Conservation (phyloP, 805 yeast species). For the Kockiozyma suomiensis region DNA sequence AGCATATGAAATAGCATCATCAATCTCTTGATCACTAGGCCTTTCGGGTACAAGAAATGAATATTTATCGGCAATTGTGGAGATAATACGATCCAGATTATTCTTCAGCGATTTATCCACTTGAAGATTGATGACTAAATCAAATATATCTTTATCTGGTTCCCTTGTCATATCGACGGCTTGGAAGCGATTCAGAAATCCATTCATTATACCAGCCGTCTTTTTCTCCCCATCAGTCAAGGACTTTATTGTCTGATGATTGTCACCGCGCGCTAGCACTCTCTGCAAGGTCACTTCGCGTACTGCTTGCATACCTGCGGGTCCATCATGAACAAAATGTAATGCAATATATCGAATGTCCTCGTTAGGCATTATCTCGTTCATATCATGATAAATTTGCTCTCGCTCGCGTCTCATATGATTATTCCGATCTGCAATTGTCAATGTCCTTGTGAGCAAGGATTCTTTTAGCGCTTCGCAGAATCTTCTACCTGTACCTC, state of each 20-base stretch:
- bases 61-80: constrained; percentile 46
- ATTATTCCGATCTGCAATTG: constrained; percentile 82
- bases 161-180: constrained; percentile 49
- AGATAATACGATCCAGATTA: constrained; percentile 53
- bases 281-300: constrained; percentile 56
- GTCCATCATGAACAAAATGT: constrained; percentile 56
- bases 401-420: constrained; percentile 69
- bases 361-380: constrained; percentile 43
- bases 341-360: constrained; percentile 64
- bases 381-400: constrained; percentile 61
- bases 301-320: constrained; percentile 11
- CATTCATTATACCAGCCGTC: constrained; percentile 67
- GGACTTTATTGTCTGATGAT: constrained; percentile 79
- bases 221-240: constrained; percentile 50
- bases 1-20: constrained; percentile 56
- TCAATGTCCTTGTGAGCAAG: constrained; percentile 51
- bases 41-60: constrained; percentile 48
- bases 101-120: constrained; percentile 52
- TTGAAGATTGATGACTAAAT: constrained; percentile 60
- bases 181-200: constrained; percentile 72
- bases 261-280: constrained; percentile 73
- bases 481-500: constrained; percentile 31
- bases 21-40: constrained; percentile 50
- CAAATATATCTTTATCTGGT: constrained; percentile 69
- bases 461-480: constrained; percentile 38